These are phyloP conservation scores for Elasticomyces elasticus DNA, from an alignment of 495 filamentous ascomycete species.

Conservation along the genomic window DNA sequence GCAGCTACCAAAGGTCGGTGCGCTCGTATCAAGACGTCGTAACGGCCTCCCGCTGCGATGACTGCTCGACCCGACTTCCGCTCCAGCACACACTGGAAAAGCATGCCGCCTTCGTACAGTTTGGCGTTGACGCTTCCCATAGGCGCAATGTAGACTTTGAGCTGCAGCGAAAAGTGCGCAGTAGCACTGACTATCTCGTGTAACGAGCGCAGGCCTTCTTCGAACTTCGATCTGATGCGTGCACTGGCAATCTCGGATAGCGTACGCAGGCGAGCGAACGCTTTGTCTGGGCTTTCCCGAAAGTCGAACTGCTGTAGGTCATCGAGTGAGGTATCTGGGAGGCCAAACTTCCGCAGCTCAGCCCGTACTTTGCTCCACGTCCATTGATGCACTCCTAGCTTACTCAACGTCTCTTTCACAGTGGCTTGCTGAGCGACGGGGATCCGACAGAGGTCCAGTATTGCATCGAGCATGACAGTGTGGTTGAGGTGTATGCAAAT, in stretches of 20 bases:
- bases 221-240: background rate
- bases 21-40: slow-evolving; percentile 73
- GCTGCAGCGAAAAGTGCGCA: slow-evolving; percentile 53
- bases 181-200: slow-evolving; percentile 46
- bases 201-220: slow-evolving; percentile 22
- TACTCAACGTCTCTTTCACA: slow-evolving; percentile 77
- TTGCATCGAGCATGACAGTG: slow-evolving; percentile 66
- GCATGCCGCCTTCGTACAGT: slow-evolving; percentile 77
- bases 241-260: slow-evolving; percentile 61
- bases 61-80: slow-evolving; percentile 65
- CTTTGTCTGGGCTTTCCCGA: slow-evolving; percentile 63
- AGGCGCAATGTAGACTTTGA: slow-evolving; percentile 75
- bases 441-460: slow-evolving; percentile 83
- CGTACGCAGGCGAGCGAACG: slow-evolving; percentile 57
- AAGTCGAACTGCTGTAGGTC: slow-evolving; percentile 88
- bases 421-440: slow-evolving; percentile 53
- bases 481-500: slow-evolving; percentile 92
- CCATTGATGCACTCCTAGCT: slow-evolving; percentile 71
- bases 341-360: slow-evolving; percentile 69
- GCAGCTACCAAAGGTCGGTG: slow-evolving; percentile 42
- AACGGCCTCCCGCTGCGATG: slow-evolving; percentile 87
- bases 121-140: slow-evolving; percentile 84
- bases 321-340: slow-evolving; percentile 83
- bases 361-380: slow-evolving; percentile 78
- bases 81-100: slow-evolving; percentile 90